Evolutionary conservation across 352 stramenopile species (phyloP).

Genomic region (Phytopythium montanum): DNA sequence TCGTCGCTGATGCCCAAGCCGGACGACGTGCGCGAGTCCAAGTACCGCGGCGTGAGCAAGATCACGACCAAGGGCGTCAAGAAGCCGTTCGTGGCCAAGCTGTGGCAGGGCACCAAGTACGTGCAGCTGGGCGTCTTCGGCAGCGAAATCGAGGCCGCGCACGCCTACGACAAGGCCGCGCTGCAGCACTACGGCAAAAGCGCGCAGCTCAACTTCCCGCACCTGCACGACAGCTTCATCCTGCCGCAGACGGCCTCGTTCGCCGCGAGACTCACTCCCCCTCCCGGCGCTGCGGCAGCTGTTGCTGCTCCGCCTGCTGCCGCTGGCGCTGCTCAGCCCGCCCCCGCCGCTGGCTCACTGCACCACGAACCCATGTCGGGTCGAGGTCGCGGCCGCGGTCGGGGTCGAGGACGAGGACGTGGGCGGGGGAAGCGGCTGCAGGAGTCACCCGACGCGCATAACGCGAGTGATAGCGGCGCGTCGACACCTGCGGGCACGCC

Average conservation of each 20-base stretch:
- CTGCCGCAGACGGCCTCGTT: conserved; percentile 33
- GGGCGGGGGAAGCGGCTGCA: conserved; percentile 57
- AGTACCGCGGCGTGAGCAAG: conserved; percentile 79
- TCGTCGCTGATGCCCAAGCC: conserved; percentile 9
- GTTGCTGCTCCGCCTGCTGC: neutral
- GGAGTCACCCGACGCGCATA: conserved; percentile 16
- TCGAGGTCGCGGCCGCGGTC: conserved; percentile 29
- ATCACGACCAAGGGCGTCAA: conserved; percentile 76
- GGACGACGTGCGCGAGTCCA: conserved; percentile 63
- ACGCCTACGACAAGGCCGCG: conserved; percentile 78
- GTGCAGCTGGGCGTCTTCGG: conserved; percentile 64
- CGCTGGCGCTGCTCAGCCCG: neutral
- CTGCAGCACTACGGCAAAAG: conserved; percentile 60
- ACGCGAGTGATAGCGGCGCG: conserved; percentile 9
- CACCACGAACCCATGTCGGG: conserved; percentile 13
- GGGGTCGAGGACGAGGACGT: conserved; percentile 44
- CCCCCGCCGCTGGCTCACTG: neutral
- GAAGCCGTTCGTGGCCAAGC: conserved; percentile 77
- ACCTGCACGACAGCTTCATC: conserved; percentile 69
- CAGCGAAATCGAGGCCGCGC: conserved; percentile 76
- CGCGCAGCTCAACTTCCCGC: conserved; percentile 77
- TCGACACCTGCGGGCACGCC: conserved; percentile 3
- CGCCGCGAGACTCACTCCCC: conserved; percentile 9
- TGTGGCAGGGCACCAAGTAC: conserved; percentile 63
- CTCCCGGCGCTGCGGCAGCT: neutral